phyloP scores from a whole-genome alignment of 2,329 filamentous ascomycete species.

The Aspergillus novofumigatus region DNA sequence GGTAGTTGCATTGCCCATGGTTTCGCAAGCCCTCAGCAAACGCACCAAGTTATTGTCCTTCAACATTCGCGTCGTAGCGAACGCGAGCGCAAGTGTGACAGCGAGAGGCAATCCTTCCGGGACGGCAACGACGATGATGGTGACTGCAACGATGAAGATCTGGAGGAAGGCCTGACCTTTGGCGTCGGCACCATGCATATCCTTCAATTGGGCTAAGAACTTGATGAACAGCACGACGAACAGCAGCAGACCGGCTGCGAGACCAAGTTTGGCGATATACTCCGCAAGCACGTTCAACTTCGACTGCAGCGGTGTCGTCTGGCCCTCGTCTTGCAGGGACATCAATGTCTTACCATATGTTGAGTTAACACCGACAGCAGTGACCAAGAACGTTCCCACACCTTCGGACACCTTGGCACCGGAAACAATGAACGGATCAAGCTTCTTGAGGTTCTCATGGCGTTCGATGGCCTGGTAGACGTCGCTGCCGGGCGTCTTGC shows the following conservation, averaged over 20 bases:
- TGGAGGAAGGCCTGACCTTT: conserved; percentile 57
- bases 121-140: conserved; percentile 57
- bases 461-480: conserved; percentile 61
- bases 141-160: conserved; percentile 57
- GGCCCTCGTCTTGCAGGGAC: conserved; percentile 69
- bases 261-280: conserved; percentile 72
- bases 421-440: conserved; percentile 77
- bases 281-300: conserved; percentile 75
- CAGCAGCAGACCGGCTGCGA: conserved; percentile 67
- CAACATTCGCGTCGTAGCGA: conserved; percentile 60
- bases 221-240: conserved; percentile 77
- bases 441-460: conserved; percentile 57
- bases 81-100: conserved; percentile 59
- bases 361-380: conserved; percentile 68
- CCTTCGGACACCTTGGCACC: conserved; percentile 74
- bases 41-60: conserved; percentile 61
- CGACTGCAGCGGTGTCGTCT: conserved; percentile 73
- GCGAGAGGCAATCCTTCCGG: conserved; percentile 59
- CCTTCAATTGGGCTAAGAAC: conserved; percentile 61
- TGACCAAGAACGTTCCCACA: conserved; percentile 71
- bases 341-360: conserved; percentile 74
- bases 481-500: conserved; percentile 62
- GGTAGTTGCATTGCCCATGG: conserved; percentile 61
- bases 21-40: conserved; percentile 57
- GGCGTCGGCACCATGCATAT: conserved; percentile 44